phyloP scores from a whole-genome alignment of 257 asterid genomes.

The Phtheirospermum japonicum region DNA sequence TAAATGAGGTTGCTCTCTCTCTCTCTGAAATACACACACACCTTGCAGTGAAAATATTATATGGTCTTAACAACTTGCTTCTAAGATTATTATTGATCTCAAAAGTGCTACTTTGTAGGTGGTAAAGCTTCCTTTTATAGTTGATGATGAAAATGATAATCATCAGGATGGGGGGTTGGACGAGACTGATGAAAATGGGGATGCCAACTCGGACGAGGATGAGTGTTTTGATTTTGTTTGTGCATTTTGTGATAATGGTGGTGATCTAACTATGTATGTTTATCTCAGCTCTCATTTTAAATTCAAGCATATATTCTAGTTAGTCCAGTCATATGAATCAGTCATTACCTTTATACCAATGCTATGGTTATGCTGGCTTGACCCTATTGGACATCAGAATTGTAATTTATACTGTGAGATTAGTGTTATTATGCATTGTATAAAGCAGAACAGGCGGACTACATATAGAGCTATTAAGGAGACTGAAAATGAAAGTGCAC shows the following conservation, averaged over 20 bases:
- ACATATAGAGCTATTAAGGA: neutral
- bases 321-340: neutral
- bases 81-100: conserved; percentile 21
- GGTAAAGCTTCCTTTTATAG: conserved; percentile 51
- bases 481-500: conserved; percentile 7
- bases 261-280: conserved; percentile 50
- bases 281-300: conserved; percentile 15
- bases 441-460: neutral
- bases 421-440: conserved; percentile 14
- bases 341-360: neutral
- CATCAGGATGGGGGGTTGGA: conserved; percentile 25
- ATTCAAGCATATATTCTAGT: neutral
- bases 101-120: conserved; percentile 41
- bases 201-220: conserved; percentile 44
- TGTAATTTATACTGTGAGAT: neutral
- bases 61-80: conserved; percentile 13
- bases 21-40: conserved; percentile 1
- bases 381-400: neutral
- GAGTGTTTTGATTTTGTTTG: conserved; percentile 64
- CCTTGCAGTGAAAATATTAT: conserved; percentile 1
- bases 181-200: conserved; percentile 38
- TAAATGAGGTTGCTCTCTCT: conserved; percentile 44
- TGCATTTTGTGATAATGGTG: conserved; percentile 79
- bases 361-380: conserved; percentile 17
- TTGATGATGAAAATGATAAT: conserved; percentile 42